Base-by-base conservation (phyloP, 495 filamentous ascomycete genomes). In the Chlorociboria aeruginascens region DNA sequence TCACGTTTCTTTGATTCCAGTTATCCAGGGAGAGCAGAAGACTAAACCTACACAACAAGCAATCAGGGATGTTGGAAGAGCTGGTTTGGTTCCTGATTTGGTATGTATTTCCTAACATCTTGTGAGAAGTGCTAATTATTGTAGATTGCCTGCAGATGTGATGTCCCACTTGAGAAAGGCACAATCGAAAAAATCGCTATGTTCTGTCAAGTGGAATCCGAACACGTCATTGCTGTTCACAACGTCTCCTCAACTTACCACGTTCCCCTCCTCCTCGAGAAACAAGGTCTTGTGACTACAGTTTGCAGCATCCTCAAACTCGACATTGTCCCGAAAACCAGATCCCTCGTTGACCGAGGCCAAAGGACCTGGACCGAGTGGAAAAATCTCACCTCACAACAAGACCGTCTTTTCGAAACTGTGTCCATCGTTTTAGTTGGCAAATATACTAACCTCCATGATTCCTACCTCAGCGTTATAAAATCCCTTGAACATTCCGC, bases 31-130 rank as follows among this genome's bases (percentile, higher is more conserved):
- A n/a, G 92, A 97, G 68, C 78, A 92, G 66, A 98, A 97, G 79
- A 96, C 88, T 11, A 98, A 98, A 65, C 92, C 92, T 0, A 97
- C 92, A 0, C 92, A 97, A 62, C 74, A 83, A 52, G 86, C 92
- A 32, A 88, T 95, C 62, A 81, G 79, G 54, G 77, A 85, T 51
- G 81, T 84, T 34, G 76, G 89, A 25, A n/a, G 53, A 37, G 6
- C 49, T 60, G 51, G 80, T 82, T 62, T 98, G 47, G 79, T 78
- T 48, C 92, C 92, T 9, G 92, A 98, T 63, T 63, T 95, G 55
- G 76, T 83, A 61, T 49, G 72, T 62, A 50, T 25, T 25, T 16
- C 1, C 1, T 14, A 29, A 17, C 43, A 32, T 9, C 8, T 17
- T 16, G 7, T 25, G 29, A 35, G 17, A 32, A 25, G 30, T 49